Conservation (phyloP, 2,329 filamentous ascomycete genomes). For the Iodosphaeria phyllophila region DNA sequence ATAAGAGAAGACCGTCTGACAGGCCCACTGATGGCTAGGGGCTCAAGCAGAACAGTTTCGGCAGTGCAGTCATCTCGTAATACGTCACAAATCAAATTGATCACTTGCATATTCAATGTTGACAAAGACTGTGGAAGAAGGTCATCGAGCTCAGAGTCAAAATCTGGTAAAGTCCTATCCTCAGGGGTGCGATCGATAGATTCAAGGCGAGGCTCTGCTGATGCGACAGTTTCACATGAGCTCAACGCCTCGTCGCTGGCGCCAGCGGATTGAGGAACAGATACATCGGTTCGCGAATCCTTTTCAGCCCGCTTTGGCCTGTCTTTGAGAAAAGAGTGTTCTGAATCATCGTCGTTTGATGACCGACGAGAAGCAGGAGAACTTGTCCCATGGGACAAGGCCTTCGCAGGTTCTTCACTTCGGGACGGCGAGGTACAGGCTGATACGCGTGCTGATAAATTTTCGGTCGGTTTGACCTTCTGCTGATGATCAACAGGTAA, state of each 20-base stretch:
- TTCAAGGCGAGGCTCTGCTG: conserved; percentile 7
- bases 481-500: conserved; percentile 2
- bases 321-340: too few relatives aligned
- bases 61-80: conserved; percentile 34
- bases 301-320: too few relatives aligned
- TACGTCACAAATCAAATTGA: conserved; percentile 42
- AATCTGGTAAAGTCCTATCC: conserved; percentile 6
- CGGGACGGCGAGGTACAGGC: conserved; percentile 5
- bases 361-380: conserved; percentile 7
- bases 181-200: conserved; percentile 7
- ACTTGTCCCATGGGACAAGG: conserved; percentile 6
- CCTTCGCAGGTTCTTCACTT: conserved; percentile 8
- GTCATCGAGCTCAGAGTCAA: conserved; percentile 11
- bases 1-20: too few relatives aligned
- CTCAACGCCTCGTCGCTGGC: too few relatives aligned
- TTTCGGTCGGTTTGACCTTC: conserved; percentile 5
- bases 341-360: conserved; percentile 7
- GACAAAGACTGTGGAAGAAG: conserved; percentile 38
- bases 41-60: conserved; percentile 29
- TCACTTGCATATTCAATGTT: conserved; percentile 30
- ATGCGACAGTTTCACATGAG: conserved; percentile 5
- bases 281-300: too few relatives aligned
- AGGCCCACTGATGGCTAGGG: conserved; percentile 14
- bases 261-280: too few relatives aligned
- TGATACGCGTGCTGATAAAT: conserved; percentile 7